Conservation (phyloP, 2,329 filamentous ascomycete species). For the Microascus cirrosus region DNA sequence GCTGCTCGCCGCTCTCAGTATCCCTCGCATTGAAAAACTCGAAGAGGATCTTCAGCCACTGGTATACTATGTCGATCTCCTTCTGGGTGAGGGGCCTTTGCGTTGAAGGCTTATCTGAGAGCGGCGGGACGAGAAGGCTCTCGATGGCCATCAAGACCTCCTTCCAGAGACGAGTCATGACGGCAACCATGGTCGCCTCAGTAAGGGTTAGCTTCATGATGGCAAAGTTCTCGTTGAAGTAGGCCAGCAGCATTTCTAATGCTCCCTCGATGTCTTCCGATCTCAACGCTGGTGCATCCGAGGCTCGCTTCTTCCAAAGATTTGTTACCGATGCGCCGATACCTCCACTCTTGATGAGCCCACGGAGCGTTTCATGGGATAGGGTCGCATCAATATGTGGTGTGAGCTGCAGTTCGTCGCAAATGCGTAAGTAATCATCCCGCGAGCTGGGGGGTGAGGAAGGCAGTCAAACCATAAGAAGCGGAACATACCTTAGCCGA, state of each 20-base stretch:
- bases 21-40: constrained; percentile 93
- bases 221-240: constrained; percentile 97
- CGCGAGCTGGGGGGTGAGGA: background rate
- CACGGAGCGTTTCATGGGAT: constrained; percentile 68
- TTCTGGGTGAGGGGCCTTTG: constrained; percentile 76
- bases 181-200: constrained; percentile 90
- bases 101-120: constrained; percentile 86
- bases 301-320: constrained; percentile 50
- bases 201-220: constrained; percentile 98
- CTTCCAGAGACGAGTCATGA: constrained; percentile 98
- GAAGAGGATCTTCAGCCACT: constrained; percentile 84
- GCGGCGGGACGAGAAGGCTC: constrained; percentile 75
- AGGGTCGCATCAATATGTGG: constrained; percentile 86
- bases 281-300: constrained; percentile 39
- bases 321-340: constrained; percentile 63
- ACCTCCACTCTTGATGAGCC: constrained; percentile 59
- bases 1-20: constrained; percentile 65
- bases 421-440: background rate
- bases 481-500: constrained; percentile 74
- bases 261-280: constrained; percentile 68
- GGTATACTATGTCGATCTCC: constrained; percentile 89
- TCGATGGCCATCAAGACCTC: constrained; percentile 91
- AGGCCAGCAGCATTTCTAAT: constrained; percentile 74
- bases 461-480: background rate
- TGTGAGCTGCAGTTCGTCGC: constrained; percentile 53